Evolutionary conservation across 2,329 filamentous ascomycete species (phyloP).

Genomic region (Curvularia eragrostidis): DNA sequence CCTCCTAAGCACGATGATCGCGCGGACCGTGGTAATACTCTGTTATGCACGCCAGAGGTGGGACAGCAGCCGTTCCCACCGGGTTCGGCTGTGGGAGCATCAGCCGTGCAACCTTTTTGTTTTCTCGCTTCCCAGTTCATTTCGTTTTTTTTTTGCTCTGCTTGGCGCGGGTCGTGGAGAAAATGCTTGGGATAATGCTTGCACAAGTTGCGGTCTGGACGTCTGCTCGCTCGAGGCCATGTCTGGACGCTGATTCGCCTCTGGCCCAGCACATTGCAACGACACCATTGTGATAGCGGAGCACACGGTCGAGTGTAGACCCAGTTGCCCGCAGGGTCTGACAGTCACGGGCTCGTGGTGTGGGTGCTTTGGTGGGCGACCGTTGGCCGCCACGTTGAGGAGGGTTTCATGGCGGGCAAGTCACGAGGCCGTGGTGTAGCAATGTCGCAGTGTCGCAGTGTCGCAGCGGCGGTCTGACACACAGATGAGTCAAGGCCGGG

Average conservation of each 20-base stretch:
- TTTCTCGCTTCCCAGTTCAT: slow-evolving; percentile 15
- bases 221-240: slow-evolving; percentile 30
- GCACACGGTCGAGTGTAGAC: slow-evolving; percentile 30
- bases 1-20: slow-evolving; percentile 23
- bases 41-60: slow-evolving; percentile 22
- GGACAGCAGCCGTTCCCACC: slow-evolving; percentile 23
- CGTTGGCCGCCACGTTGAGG: slow-evolving; percentile 40
- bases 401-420: slow-evolving; percentile 28
- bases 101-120: slow-evolving; percentile 11
- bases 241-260: slow-evolving; percentile 43
- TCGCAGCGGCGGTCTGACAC: slow-evolving; percentile 38
- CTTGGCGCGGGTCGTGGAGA: slow-evolving; percentile 32
- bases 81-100: slow-evolving; percentile 6
- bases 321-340: slow-evolving; percentile 36
- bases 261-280: slow-evolving; percentile 25
- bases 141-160: slow-evolving; percentile 10
- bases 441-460: slow-evolving; percentile 16
- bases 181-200: slow-evolving; percentile 33
- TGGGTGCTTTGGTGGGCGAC: slow-evolving; percentile 29
- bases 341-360: slow-evolving; percentile 46
- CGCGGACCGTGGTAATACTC: slow-evolving; percentile 16
- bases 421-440: slow-evolving; percentile 21
- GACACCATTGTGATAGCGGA: slow-evolving; percentile 31
- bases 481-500: neutral
- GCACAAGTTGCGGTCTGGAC: slow-evolving; percentile 32